Base-by-base conservation (phyloP, 2,329 filamentous ascomycete genomes). In the Nothomitra cinnamomea region DNA sequence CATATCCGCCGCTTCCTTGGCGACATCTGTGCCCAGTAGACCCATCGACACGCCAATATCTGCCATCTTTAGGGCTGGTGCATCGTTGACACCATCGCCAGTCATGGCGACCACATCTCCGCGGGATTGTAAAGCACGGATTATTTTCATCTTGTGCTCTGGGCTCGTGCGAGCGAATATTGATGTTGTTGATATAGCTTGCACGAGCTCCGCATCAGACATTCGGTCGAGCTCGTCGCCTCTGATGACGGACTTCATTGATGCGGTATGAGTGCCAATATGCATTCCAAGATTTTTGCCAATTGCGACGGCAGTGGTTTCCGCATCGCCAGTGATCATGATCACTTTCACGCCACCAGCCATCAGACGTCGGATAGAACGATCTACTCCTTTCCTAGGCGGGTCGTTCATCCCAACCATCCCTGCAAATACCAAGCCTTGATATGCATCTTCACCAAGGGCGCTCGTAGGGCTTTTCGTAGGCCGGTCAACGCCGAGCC, bases 21-120 rank as follows among this genome's bases (percentile, higher is more conserved):
- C 92, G 41, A 98, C 92, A 63, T 98, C 92, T 1, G 92, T 98
- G 36, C 92, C 92, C 53, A 95, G 78, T 58, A 83, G 79, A 58
- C 92, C 92, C 92, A 98, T 98, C 6, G 87, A 87, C 58, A 98
- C 94, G 51, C 92, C 92, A 67, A 98, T 96, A 62, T 98, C 92
- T 4, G 92, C 92, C 69, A 87, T 94, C 70, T 98, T 98, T 60
- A 98, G 71, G 3, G 92, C 92, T 2, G 92, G 92, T 1, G 92
- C 92, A 69, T 98, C 92, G 61, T 98, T 98, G 56, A 98, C 94
- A 50, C 92, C 92, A 61, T 98, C 92, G 5, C 92, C 92, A 12
- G 92, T 98, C 92, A 98, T 98, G 55, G 92, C 94, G 47, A 98
- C 92, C 53, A 98, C 94, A 66, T 96, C 89, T 28, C 90, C 90